Conservation (phyloP, 2,329 filamentous ascomycete species). For the Aaosphaeria arxii region DNA sequence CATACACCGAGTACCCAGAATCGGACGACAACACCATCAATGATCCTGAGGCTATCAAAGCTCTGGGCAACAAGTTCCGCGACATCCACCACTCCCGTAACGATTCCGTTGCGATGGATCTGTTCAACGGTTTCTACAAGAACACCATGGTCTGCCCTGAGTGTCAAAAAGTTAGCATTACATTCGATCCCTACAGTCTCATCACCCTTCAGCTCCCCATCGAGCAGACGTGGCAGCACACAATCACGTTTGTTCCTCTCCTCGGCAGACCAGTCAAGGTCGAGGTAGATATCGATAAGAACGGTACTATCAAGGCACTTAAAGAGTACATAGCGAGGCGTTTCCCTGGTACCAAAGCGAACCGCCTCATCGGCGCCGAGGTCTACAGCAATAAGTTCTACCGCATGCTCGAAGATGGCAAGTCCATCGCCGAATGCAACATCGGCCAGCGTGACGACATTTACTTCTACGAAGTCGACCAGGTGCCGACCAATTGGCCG, state of each 20-base stretch:
- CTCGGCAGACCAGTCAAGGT: conserved; percentile 69
- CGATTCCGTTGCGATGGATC: conserved; percentile 89
- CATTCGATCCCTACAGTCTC: conserved; percentile 96
- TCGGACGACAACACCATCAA: conserved; percentile 95
- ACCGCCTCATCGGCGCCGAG: conserved; percentile 75
- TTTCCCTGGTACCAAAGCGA: conserved; percentile 49
- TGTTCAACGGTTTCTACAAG: conserved; percentile 98
- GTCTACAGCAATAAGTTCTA: conserved; percentile 83
- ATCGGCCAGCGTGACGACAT: conserved; percentile 64
- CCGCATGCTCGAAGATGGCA: conserved; percentile 71
- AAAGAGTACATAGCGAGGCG: conserved; percentile 62
- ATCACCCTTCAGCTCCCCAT: conserved; percentile 87
- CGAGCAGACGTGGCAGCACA: conserved; percentile 74
- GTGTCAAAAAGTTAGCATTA: conserved; percentile 95
- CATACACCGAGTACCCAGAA: conserved; percentile 95
- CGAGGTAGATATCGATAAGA: conserved; percentile 76
- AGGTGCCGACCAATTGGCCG: conserved; percentile 74
- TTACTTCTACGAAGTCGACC: conserved; percentile 74
- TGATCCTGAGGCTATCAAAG: conserved; percentile 73
- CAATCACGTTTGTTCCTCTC: conserved; percentile 74
- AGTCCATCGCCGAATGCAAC: conserved; percentile 64
- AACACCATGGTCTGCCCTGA: conserved; percentile 90
- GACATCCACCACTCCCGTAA: conserved; percentile 89
- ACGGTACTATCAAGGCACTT: conserved; percentile 64
- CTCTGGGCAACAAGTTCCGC: conserved; percentile 86